phyloP scores from a whole-genome alignment of 805 yeast genomes.

The Starmera amethionina region DNA sequence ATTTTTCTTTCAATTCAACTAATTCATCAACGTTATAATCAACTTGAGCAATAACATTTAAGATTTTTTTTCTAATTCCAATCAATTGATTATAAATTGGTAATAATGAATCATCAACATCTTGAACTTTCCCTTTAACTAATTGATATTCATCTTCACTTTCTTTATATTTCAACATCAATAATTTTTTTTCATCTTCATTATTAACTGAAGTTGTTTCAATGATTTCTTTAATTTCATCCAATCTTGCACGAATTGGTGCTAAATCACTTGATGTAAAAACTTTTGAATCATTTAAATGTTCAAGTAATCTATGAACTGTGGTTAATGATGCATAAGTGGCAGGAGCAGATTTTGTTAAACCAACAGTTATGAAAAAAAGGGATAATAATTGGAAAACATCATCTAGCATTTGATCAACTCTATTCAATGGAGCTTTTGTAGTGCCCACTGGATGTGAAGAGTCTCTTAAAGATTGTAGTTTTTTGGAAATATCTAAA shows the following conservation, averaged over 20 bases:
- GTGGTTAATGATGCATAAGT: conserved; percentile 85
- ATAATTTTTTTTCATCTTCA: conserved; percentile 48
- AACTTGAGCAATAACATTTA: conserved; percentile 39
- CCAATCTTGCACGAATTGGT: conserved; percentile 67
- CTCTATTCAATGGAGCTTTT: conserved; percentile 29
- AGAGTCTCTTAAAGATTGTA: conserved; percentile 37
- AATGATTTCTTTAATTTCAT: conserved; percentile 60
- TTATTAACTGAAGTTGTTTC: conserved; percentile 9
- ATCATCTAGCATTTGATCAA: conserved; percentile 76
- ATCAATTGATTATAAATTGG: conserved; percentile 51
- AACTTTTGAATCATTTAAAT: conserved; percentile 69
- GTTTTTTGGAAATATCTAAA: conserved; percentile 39
- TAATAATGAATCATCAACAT: conserved; percentile 40
- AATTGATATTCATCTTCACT: conserved; percentile 49
- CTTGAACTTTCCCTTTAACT: conserved; percentile 46
- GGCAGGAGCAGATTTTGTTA: conserved; percentile 86
- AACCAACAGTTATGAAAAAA: conserved; percentile 86
- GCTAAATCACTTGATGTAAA: conserved; percentile 76
- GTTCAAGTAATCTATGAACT: conserved; percentile 75
- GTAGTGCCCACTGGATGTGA: conserved; percentile 5
- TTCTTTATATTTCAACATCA: conserved; percentile 55
- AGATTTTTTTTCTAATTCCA: conserved; percentile 49
- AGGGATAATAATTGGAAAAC: conserved; percentile 81
- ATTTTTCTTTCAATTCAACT: conserved; percentile 25
- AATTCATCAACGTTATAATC: conserved; percentile 22